A percentile compares a stretch with the other conserved stretches of the same genome.
Evolutionary conservation across 2,329 filamentous ascomycete genomes (phyloP).

Genomic region (Akanthomyces muscarius): DNA sequence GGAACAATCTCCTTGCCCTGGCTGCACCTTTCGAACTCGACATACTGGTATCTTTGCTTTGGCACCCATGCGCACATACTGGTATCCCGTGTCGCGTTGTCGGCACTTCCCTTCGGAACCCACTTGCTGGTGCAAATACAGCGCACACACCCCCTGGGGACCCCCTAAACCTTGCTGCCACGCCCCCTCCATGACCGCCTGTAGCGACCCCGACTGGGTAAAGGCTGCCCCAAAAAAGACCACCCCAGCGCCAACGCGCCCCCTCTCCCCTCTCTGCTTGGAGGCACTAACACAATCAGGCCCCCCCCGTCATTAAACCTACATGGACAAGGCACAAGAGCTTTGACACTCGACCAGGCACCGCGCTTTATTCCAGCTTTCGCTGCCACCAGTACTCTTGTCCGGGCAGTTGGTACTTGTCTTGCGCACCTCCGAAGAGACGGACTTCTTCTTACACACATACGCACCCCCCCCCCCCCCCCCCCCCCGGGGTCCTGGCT

Average conservation of each 20-base stretch:
- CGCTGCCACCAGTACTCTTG: not conserved
- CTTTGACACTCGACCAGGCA: not conserved
- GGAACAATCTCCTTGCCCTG: not conserved
- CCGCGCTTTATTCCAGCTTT: not conserved
- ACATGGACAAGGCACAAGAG: not conserved
- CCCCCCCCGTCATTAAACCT: not conserved
- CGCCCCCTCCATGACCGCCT: not conserved
- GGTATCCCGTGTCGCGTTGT: not conserved
- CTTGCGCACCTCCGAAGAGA: not conserved
- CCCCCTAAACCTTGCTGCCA: not conserved
- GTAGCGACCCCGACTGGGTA: not conserved
- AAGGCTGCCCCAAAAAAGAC: not conserved
- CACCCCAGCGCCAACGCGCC: not conserved
- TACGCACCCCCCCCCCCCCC: too few relatives aligned
- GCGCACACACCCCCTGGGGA: not conserved
- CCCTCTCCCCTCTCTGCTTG: not conserved
- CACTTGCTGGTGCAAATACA: not conserved
- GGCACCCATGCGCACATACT: too few relatives aligned
- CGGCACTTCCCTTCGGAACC: constrained; percentile 6
- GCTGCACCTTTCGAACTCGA: not conserved
- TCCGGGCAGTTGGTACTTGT: not conserved
- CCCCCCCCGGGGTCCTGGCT: not conserved
- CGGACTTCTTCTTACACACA: not conserved
- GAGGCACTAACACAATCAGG: constrained; percentile 8
- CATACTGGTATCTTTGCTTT: not conserved